Evolutionary conservation across 83 land plant species (phyloP).

Genomic region (Isoetes engelmannii): DNA sequence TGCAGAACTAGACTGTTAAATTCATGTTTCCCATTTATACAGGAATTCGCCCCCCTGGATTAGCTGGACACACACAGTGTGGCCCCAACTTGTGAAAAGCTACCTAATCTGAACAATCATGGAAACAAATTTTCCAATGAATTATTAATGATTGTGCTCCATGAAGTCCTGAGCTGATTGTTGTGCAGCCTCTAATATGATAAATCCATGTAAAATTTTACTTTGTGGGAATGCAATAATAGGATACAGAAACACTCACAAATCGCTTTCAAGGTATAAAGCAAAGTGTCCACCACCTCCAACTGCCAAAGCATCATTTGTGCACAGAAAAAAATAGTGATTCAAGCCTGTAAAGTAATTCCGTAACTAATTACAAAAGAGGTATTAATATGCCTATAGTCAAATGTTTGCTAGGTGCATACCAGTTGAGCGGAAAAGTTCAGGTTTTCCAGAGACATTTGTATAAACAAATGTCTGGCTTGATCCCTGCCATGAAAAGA

Average conservation of each 20-base stretch:
- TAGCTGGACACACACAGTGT: no score
- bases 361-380: not conserved
- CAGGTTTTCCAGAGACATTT: slow-evolving; percentile 21
- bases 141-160: no score
- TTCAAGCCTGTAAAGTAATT: slow-evolving; percentile 20
- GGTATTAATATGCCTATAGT: not conserved
- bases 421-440: slow-evolving; percentile 33
- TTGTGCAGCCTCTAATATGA: slow-evolving; percentile 4
- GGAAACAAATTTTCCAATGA: no score
- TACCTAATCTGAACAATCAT: no score
- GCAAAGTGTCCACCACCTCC: slow-evolving; percentile 43
- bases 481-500: slow-evolving; percentile 25
- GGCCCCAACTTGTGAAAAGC: no score
- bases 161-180: not conserved
- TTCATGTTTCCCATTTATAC: no score
- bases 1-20: no score
- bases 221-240: not conserved
- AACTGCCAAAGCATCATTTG: slow-evolving; percentile 29
- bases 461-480: slow-evolving; percentile 39
- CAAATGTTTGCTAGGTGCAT: not conserved
- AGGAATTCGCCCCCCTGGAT: no score
- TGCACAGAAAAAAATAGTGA: slow-evolving; percentile 27
- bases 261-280: slow-evolving; percentile 29
- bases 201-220: not conserved
- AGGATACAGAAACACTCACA: slow-evolving; percentile 12